These are phyloP conservation scores for Lophiotrema nucula DNA, from an alignment of 495 filamentous ascomycete species.

Conservation along the genomic window DNA sequence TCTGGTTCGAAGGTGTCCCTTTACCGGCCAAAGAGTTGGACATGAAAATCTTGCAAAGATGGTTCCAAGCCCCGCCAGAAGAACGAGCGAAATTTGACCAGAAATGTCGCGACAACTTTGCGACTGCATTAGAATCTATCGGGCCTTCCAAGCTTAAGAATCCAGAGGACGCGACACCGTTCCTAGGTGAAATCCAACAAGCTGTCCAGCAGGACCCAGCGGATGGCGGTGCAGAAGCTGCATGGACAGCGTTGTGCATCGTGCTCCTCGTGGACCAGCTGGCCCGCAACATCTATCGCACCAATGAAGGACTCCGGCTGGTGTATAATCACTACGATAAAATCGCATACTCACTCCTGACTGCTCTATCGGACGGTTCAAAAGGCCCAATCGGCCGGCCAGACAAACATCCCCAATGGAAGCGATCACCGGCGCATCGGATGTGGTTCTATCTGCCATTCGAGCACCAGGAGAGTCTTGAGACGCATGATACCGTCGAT, in stretches of 20 bases:
- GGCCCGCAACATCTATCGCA: constrained; percentile 49
- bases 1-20: constrained; percentile 35
- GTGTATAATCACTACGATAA: constrained; percentile 51
- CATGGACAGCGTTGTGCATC: constrained; percentile 41
- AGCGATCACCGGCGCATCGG: constrained; percentile 23
- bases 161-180: constrained; percentile 41
- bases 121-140: constrained; percentile 39
- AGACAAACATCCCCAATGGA: constrained; percentile 27
- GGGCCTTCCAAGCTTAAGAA: constrained; percentile 37
- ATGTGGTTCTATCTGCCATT: constrained; percentile 49
- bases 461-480: constrained; percentile 46
- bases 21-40: constrained; percentile 11
- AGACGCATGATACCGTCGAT: constrained; percentile 34
- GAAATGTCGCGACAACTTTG: constrained; percentile 32
- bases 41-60: constrained; percentile 22
- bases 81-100: constrained; percentile 37
- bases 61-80: constrained; percentile 39
- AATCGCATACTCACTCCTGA: constrained; percentile 35
- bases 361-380: background rate
- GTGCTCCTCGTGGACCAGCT: constrained; percentile 51
- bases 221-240: constrained; percentile 9
- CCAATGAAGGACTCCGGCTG: constrained; percentile 24
- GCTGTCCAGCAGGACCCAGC: constrained; percentile 18
- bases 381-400: constrained; percentile 12
- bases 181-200: constrained; percentile 36